Evolutionary conservation across 2,329 filamentous ascomycete species (phyloP).

Genomic region (Pleurostoma richardsiae): DNA sequence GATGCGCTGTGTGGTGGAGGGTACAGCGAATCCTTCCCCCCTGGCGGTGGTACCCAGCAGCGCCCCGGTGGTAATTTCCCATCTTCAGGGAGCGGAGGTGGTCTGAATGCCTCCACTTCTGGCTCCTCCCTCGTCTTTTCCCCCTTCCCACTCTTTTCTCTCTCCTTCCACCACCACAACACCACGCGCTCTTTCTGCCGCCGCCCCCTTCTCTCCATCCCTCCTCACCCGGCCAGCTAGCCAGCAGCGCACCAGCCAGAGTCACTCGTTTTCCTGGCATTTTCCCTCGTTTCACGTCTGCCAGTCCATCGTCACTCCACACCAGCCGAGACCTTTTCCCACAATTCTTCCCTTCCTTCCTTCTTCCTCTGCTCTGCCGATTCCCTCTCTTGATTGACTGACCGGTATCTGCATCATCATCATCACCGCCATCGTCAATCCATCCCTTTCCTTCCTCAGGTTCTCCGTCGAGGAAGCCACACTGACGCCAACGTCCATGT

Average conservation of each 20-base stretch:
- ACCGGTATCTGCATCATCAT: not conserved
- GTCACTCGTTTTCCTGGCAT: not conserved
- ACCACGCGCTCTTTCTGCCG: not conserved
- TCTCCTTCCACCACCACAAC: not conserved
- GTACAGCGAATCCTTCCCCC: too few species aligned
- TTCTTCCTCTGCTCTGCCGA: not conserved
- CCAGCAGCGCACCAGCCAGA: not conserved
- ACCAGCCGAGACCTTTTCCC: not conserved
- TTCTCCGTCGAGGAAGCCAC: not conserved
- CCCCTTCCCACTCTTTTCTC: not conserved
- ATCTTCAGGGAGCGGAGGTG: not conserved
- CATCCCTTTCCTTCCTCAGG: not conserved
- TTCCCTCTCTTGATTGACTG: too few species aligned
- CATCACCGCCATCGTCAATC: not conserved
- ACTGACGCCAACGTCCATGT: not conserved
- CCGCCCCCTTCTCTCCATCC: not conserved
- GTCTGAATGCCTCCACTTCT: not conserved
- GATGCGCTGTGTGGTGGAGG: too few species aligned
- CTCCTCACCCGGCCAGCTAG: not conserved
- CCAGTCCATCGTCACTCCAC: too few species aligned
- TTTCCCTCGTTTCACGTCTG: not conserved
- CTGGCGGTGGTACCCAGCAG: not conserved
- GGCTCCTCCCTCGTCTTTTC: not conserved
- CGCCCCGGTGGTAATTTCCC: not conserved
- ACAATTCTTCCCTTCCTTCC: not conserved